Evolutionary conservation across 202 grass and related monocot genomes (phyloP).

Genomic region (Musa balbisiana): DNA sequence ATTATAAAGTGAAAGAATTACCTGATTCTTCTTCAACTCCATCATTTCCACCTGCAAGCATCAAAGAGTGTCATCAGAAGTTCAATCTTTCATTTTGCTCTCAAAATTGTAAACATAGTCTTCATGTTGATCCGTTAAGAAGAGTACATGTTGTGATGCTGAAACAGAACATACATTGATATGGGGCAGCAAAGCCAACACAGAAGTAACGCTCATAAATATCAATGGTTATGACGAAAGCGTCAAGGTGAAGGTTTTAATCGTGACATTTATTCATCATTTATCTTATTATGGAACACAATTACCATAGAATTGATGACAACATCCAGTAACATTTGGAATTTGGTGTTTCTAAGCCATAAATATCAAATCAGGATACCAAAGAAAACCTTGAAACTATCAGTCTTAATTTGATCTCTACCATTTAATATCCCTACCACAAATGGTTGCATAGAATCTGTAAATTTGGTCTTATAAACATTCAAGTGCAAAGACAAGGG

Average conservation of each 20-base stretch:
- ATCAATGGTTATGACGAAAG: neutral
- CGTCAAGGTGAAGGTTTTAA: neutral
- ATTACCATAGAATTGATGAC: neutral
- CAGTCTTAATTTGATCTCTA: neutral
- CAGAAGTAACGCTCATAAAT: neutral
- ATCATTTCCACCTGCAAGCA: constrained; percentile 54
- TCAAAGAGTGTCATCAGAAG: neutral
- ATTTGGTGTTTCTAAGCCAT: neutral
- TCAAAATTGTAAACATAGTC: neutral
- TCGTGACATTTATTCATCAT: neutral
- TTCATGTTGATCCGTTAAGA: neutral
- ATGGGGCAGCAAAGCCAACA: neutral
- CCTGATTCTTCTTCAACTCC: constrained; percentile 69
- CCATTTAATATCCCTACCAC: neutral
- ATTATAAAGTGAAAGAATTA: constrained; percentile 19
- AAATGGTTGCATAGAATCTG: neutral
- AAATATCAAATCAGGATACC: neutral
- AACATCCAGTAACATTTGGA: neutral
- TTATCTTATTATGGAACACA: neutral
- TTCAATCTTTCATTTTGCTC: neutral
- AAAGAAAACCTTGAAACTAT: neutral
- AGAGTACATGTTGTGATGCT: no score
- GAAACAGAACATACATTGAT: neutral
- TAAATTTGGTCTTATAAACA: neutral
- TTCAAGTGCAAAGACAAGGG: neutral